Conservation (phyloP, 192 early-diverging fungal genomes). For the Podila verticillata region DNA sequence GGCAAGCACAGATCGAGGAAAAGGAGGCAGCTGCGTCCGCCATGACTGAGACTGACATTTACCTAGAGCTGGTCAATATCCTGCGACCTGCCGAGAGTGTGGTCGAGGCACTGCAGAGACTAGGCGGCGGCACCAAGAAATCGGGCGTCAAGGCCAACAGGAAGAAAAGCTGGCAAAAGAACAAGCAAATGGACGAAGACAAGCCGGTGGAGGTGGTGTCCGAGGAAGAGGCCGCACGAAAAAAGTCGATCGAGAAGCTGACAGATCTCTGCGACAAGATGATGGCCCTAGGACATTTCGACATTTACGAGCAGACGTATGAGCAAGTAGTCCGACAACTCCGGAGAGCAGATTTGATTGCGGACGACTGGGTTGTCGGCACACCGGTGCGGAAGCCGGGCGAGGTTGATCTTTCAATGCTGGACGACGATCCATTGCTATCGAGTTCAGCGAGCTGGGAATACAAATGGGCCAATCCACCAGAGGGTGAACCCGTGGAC, state of each 20-base stretch:
- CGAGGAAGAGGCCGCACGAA: conserved; percentile 55
- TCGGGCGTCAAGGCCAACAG: conserved; percentile 55
- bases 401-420: conserved; percentile 10
- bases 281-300: conserved; percentile 73
- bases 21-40: conserved; percentile 48
- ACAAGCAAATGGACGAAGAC: conserved; percentile 30
- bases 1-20: conserved; percentile 56
- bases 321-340: conserved; percentile 74
- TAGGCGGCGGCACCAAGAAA: conserved; percentile 58
- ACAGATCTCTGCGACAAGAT: conserved; percentile 77
- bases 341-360: conserved; percentile 63
- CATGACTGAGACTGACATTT: conserved; percentile 66
- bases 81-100: conserved; percentile 70
- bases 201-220: conserved; percentile 23
- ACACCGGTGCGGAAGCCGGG: conserved; percentile 27
- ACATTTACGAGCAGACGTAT: conserved; percentile 76
- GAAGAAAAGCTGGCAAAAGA: conserved; percentile 50
- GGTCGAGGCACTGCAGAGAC: conserved; percentile 63
- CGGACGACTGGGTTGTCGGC: conserved; percentile 69
- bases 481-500: conserved; percentile 26
- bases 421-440: conserved; percentile 13
- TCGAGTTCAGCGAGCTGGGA: conserved; percentile 35
- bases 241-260: conserved; percentile 64
- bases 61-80: conserved; percentile 63
- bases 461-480: conserved; percentile 51